Base-by-base conservation (phyloP, 805 yeast species). In the Torulaspora delbrueckii region DNA sequence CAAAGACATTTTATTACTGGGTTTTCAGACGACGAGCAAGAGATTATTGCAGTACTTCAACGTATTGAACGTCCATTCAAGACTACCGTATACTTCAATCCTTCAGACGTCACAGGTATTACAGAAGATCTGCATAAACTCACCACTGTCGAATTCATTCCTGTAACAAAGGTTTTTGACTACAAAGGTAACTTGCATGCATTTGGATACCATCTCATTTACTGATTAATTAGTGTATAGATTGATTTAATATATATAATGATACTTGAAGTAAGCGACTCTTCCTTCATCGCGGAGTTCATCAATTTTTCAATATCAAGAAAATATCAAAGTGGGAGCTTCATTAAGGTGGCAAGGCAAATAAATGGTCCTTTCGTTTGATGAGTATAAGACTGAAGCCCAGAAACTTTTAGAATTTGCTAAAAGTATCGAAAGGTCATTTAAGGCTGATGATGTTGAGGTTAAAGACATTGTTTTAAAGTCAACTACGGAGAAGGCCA, bases 151-250 rank as follows among this genome's bases (percentile, higher is more conserved):
- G 66, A 57, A 40, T 50, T 48, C 8, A 54, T 46, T 33, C 65
- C 66, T 1, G 67, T 63, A 1, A 51, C 56, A 30, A 23, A 37
- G n/a, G 57, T 63, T 4, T 64, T 47, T 41, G 61, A 63, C 47
- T 50, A 43, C 33, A 41, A 45, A 7, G 66, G 66, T 9, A 14
- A 31, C 2, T 42, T 47, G 28, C 47, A 54, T 37, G 24, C 32
- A 5, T 56, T 47, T 35, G 66, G 58, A 9, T 42, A 57, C 5
- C 62, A 57, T 23, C 27, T 53, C 10, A 25, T 38, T 34, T 24
- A 16, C 8, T 43, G 35, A 31, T 12, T 4, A 19, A 31, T 16
- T 4, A 19, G 22, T 37, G 34, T 2, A 5, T 8, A 1, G 6
- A 32, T 5, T 13, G 8, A n/a, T 16, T 32, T 32, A n/a, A 4